Evolutionary conservation across 768 basidiomycete genomes (phyloP), one percentile per base, ranked within the genome.

Genomic region (Lyophyllum decastes): DNA sequence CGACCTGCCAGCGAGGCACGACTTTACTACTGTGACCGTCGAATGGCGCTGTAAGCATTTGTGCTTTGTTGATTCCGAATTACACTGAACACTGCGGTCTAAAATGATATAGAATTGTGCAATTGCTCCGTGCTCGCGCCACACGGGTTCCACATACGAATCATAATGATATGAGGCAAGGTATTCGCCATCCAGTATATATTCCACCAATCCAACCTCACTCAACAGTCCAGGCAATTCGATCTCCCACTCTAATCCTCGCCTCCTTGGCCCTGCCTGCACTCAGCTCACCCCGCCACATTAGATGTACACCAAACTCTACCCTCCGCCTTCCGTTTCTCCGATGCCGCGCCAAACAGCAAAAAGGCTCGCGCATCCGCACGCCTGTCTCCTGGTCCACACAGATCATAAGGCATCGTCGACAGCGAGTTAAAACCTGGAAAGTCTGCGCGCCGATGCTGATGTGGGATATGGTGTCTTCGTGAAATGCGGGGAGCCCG

Each of bases 271-370:
- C 9, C 22, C 48, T 27, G 24, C 21, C 35, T 25, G 2, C 24
- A 19, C 46, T 53, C 58, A 59, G 45, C 16, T 59, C 61, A 2
- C 38, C n/a, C 19, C 54, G 48, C 61, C 61, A 62, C 41, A 46
- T 55, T 51, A 62, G 24, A 54, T 62, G 61, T 10, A 62, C 24
- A 3, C 61, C 61, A 59, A 62, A 62, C 50, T 62, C 61, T 6
- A 62, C 57, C 50, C 51, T 55, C 14, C 38, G 61, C 24, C 48
- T 55, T n/a, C 57, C 57, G 50, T 54, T 62, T 48, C 51, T 58
- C 27, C 58, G 47, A 34, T 62, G 50, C 14, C 49, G 41, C 9
- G 61, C 61, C 22, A 62, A 22, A 41, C 57, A 59, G 27, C 61
- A 58, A 53, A 62, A 62, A 10, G 61, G 61, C 48, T 62, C 61